Percentiles rank a stretch among this genome's conserved stretches.
Conservation (phyloP, 495 filamentous ascomycete species). For the Xylaria acuta region DNA sequence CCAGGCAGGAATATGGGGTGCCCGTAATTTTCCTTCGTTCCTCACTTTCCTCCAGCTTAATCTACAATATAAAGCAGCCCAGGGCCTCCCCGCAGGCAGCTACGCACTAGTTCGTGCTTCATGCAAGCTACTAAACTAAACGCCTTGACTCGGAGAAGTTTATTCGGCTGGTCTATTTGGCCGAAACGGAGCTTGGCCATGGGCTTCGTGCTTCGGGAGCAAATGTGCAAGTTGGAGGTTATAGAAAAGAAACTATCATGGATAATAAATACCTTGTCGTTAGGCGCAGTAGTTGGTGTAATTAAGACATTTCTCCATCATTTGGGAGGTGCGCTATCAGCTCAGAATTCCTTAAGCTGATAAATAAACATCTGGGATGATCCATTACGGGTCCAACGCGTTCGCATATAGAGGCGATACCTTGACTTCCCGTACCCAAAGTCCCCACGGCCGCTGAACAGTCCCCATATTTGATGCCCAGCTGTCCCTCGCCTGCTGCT, state of each 20-base stretch:
- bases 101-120: background rate
- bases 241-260: background rate
- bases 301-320: background rate
- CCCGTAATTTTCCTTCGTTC: no score
- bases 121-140: background rate
- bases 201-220: background rate
- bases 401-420: conserved; percentile 42
- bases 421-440: conserved; percentile 53
- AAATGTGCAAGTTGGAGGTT: background rate
- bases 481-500: conserved; percentile 16
- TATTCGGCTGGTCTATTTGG: background rate
- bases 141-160: background rate
- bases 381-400: background rate
- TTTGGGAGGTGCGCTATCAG: background rate
- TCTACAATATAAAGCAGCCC: background rate
- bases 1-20: background rate
- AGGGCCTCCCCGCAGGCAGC: background rate
- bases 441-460: conserved; percentile 44
- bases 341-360: background rate
- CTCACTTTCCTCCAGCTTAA: no score
- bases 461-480: conserved; percentile 35
- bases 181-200: background rate
- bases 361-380: background rate
- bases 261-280: background rate
- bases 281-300: background rate